phyloP scores from a whole-genome alignment of 148 eudicot genomes.

The Polygonum maritimum region DNA sequence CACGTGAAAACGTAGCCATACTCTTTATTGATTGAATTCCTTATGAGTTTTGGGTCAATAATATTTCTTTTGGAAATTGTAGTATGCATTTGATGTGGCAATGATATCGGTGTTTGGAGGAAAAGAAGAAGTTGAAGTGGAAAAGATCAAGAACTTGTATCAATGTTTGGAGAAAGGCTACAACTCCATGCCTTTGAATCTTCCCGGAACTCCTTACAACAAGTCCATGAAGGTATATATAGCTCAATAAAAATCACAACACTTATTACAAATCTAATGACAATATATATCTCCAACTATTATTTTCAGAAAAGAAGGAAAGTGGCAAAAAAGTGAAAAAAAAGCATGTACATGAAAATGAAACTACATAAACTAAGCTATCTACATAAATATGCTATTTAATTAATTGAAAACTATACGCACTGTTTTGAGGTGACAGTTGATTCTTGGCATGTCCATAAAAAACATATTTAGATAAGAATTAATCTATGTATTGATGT shows the following conservation, averaged over 20 bases:
- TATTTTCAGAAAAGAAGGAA: neutral
- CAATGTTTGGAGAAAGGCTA: constrained; percentile 68
- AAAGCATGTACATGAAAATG: neutral
- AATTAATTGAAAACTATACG: neutral
- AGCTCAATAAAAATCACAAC: neutral
- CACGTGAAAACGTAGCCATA: neutral
- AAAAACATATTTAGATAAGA: neutral
- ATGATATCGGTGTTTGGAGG: constrained; percentile 67
- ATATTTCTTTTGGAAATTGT: neutral
- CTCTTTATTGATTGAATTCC: neutral
- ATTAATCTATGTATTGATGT: too few relatives aligned
- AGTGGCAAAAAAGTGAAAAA: neutral
- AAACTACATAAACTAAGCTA: neutral
- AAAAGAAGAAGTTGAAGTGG: constrained; percentile 35
- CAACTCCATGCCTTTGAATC: constrained; percentile 84
- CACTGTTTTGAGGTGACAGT: neutral
- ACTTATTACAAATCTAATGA: neutral
- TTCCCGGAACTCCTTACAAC: constrained; percentile 70
- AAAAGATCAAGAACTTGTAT: constrained; percentile 50
- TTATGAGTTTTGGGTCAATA: neutral
- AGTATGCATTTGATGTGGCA: constrained; percentile 93
- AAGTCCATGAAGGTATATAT: constrained; percentile 40
- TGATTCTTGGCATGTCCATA: neutral
- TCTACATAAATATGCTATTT: neutral
- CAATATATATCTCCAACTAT: neutral